Base-by-base conservation (phyloP, 2,329 filamentous ascomycete genomes). In the Cercospora zeae-maydis region DNA sequence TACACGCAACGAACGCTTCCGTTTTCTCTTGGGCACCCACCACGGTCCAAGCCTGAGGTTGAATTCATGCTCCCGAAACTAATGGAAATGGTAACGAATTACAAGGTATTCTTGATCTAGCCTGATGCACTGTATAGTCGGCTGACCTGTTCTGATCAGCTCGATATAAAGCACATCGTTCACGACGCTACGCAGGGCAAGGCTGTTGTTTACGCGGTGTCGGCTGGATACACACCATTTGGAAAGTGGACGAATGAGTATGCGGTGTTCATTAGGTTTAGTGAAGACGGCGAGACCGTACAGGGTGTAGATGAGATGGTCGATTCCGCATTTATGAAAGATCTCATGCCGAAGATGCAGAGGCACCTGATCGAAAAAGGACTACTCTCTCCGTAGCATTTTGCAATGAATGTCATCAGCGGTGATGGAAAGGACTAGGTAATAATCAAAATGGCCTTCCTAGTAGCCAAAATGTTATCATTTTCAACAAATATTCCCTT, bases 271-370 rank as follows among this genome's bases (percentile, higher is more conserved):
- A n/a, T 64, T 31, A 24, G 9, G 5, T 62, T 64, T 52, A 53
- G 34, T 21, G 59, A 58, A 13, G 39, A 49, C n/a, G 52, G 62
- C 3, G 33, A 37, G 27, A 7, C 58, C 2, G 58, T 64, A 30
- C 51, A 31, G n/a, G 63, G 51, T 27, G 37, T 64, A 1, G 59
- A 64, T 7, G 62, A 64, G 53, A 64, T 64, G 62, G 52, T 62
- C 3, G 62, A 64, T 39, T 37, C 62, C n/a, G 47, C 39, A 2
- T 64, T 64, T 24, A 42, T 37, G 19, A 60, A 53, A 47, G 34
- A 60, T 6, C 60, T 63, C 45, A 45, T 45, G 39, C 39, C 39
- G 3, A 45, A 45, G n/a, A 19, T 45, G 16, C 39, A 45, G 39
- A 45, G 19, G 19, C 39, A 45, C 39, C 6, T 45, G 39, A 10